Percentiles rank a stretch among this genome's conserved stretches.
Evolutionary conservation across 768 basidiomycete genomes (phyloP).

Genomic region (Pleurotus tuber-regium): DNA sequence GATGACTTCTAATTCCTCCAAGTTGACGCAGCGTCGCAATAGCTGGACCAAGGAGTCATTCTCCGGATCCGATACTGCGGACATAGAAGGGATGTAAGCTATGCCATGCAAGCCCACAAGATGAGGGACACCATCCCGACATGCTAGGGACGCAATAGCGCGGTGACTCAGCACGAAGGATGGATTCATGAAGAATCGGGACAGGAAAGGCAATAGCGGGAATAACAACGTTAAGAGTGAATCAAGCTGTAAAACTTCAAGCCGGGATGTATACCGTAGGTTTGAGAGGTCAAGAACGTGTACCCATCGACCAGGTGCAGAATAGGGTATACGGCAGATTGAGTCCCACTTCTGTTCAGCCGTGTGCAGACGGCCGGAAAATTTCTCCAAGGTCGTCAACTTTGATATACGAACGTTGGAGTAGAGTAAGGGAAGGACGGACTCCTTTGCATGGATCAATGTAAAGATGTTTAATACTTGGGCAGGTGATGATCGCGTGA

Average conservation of each 20-base stretch:
- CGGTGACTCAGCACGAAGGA: slow-evolving; percentile 60
- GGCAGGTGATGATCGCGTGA: too few species aligned
- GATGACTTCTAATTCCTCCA: slow-evolving; percentile 64
- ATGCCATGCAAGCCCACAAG: slow-evolving; percentile 55
- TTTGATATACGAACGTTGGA: slow-evolving; percentile 45
- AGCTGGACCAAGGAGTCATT: slow-evolving; percentile 61
- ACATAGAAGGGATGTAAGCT: slow-evolving; percentile 37
- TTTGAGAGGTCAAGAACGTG: slow-evolving; percentile 69
- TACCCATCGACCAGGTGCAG: slow-evolving; percentile 87
- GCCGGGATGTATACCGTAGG: slow-evolving; percentile 39
- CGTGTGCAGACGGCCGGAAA: slow-evolving; percentile 51
- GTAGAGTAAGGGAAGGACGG: slow-evolving; percentile 67
- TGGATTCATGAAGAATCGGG: slow-evolving; percentile 50
- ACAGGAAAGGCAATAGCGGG: slow-evolving; percentile 64
- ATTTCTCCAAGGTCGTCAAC: slow-evolving; percentile 47
- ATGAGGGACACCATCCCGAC: slow-evolving; percentile 47
- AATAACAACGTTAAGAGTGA: slow-evolving; percentile 62
- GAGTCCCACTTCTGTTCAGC: slow-evolving; percentile 87
- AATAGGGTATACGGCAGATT: slow-evolving; percentile 82
- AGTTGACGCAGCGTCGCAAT: slow-evolving; percentile 48
- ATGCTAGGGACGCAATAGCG: slow-evolving; percentile 48
- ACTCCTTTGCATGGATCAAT: slow-evolving; percentile 41
- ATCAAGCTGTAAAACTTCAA: slow-evolving; percentile 56
- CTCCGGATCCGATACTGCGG: slow-evolving; percentile 26
- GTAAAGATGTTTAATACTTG: neutral